phyloP scores from a whole-genome alignment of 805 yeast genomes.

The Kodamaea kaohsiungensis region DNA sequence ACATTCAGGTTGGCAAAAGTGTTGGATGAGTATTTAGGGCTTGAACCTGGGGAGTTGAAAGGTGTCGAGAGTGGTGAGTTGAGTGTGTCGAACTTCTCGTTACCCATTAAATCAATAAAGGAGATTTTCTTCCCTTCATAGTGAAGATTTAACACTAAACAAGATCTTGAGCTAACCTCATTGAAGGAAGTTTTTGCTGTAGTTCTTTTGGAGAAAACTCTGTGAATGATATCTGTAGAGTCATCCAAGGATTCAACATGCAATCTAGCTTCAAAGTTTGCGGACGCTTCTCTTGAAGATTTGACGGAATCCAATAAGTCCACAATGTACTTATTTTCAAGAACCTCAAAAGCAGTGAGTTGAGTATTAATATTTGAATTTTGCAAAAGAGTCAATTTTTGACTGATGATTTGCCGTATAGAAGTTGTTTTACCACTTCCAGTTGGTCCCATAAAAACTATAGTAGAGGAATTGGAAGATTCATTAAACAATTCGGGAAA shows the following conservation, averaged over 20 bases:
- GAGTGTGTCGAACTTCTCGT: slow-evolving; percentile 23
- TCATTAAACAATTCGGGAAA: slow-evolving; percentile 4
- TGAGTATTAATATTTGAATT: slow-evolving; percentile 1
- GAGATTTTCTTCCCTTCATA: slow-evolving; percentile 20
- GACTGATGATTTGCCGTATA: slow-evolving; percentile 19
- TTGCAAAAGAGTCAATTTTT: slow-evolving; percentile 12
- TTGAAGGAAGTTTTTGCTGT: slow-evolving; percentile 22
- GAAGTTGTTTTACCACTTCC: slow-evolving; percentile 37
- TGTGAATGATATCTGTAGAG: slow-evolving; percentile 8
- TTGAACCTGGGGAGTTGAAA: neutral
- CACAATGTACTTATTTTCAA: slow-evolving; percentile 23
- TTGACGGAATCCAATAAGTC: slow-evolving; percentile 25
- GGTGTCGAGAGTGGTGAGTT: neutral
- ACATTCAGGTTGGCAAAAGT: slow-evolving; percentile 28
- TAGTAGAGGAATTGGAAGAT: slow-evolving; percentile 13
- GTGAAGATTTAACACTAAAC: slow-evolving; percentile 27
- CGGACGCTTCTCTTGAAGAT: slow-evolving; percentile 10
- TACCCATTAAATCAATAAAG: slow-evolving; percentile 31
- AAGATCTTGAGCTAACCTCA: slow-evolving; percentile 24
- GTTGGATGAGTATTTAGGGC: slow-evolving; percentile 15
- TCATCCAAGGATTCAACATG: slow-evolving; percentile 7
- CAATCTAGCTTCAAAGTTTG: slow-evolving; percentile 18
- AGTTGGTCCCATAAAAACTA: slow-evolving; percentile 30
- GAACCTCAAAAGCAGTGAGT: slow-evolving; percentile 31
- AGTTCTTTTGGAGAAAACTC: slow-evolving; percentile 20